Evolutionary conservation across 1,284 basidiomycete species (phyloP).

Genomic region (Coniophora puteana): DNA sequence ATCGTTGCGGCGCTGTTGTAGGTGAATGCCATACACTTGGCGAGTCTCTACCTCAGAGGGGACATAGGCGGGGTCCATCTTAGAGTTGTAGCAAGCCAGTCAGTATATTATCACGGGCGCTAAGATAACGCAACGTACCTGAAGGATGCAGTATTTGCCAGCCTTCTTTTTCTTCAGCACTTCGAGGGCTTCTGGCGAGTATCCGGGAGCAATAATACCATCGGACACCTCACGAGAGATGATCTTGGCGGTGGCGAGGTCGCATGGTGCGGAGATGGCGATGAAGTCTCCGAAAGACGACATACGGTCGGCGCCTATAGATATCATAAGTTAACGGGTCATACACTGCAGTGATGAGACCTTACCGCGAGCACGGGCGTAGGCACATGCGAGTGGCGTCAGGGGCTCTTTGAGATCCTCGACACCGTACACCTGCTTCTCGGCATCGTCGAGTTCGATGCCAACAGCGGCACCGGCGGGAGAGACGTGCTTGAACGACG

Average conservation of each 20-base stretch:
- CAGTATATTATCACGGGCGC: neutral
- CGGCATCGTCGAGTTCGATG: conserved; percentile 76
- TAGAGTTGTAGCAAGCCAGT: conserved; percentile 3
- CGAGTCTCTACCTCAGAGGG: conserved; percentile 85
- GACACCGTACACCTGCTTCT: conserved; percentile 96
- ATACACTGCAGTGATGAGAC: conserved; percentile 2
- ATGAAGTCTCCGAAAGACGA: conserved; percentile 99
- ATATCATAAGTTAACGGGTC: conserved; percentile 8
- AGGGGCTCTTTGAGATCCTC: conserved; percentile 91
- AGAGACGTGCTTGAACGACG: conserved; percentile 99
- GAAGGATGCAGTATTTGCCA: conserved; percentile 97
- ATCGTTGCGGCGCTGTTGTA: conserved; percentile 93
- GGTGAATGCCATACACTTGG: conserved; percentile 90
- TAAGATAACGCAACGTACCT: conserved; percentile 45
- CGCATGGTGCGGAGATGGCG: conserved; percentile 89
- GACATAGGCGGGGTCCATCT: conserved; percentile 84
- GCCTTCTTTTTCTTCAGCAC: conserved; percentile 96
- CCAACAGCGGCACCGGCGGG: conserved; percentile 96
- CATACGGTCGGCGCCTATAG: conserved; percentile 94
- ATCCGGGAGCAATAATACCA: conserved; percentile 96
- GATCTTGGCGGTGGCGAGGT: conserved; percentile 92
- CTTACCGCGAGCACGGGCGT: conserved; percentile 90
- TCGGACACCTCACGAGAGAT: conserved; percentile 98
- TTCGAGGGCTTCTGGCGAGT: conserved; percentile 85
- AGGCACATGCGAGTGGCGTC: conserved; percentile 88